Base-by-base conservation (phyloP, 2,329 filamentous ascomycete species). In the Alternaria triticina region DNA sequence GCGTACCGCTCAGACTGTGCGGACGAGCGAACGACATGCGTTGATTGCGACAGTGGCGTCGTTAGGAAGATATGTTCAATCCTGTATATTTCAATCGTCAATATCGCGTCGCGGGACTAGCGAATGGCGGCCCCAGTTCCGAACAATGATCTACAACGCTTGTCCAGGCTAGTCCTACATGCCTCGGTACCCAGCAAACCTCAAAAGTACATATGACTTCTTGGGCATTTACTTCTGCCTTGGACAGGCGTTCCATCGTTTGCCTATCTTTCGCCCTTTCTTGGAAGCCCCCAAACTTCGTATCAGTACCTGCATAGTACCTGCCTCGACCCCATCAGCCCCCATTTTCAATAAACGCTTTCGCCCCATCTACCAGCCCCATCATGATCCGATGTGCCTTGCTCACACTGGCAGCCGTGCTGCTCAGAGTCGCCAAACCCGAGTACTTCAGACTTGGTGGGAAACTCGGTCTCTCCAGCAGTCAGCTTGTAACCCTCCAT, bases 21-120 rank as follows among this genome's bases (percentile, higher is more conserved):
- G 64, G 59, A 68, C 71, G 74, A 69, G 77, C 72, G 63, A 66
- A 58, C 66, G 74, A 68, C 79, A 77, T 79, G 66, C 71, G 72
- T 70, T 57, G 13, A 28, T 20, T 50, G 54, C 50, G 22, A 47
- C 28, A 9, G 55, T 57, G 40, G 58, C 43, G 51, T 59, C 23
- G 59, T 57, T 22, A 44, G 23, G 10, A 33, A 47, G 43, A 15
- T 17, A 43, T n/a, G 23, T 52, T 50, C 44, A 8, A n/a, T 25
- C 46, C 55, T 27, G 40, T 49, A 28, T 45, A 50, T 59, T 51
- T 54, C 60, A 45, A 30, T 30, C 22, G 33, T 33, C 23, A 50
- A 22, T 36, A 56, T 62, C 59, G 47, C 59, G 45, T 54, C 61
- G 57, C 51, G 57, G 47, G 40, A 36, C 51, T 51, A 62, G 57